phyloP scores from a whole-genome alignment of 2,329 filamentous ascomycete species.

The Biscogniauxia mediterranea region DNA sequence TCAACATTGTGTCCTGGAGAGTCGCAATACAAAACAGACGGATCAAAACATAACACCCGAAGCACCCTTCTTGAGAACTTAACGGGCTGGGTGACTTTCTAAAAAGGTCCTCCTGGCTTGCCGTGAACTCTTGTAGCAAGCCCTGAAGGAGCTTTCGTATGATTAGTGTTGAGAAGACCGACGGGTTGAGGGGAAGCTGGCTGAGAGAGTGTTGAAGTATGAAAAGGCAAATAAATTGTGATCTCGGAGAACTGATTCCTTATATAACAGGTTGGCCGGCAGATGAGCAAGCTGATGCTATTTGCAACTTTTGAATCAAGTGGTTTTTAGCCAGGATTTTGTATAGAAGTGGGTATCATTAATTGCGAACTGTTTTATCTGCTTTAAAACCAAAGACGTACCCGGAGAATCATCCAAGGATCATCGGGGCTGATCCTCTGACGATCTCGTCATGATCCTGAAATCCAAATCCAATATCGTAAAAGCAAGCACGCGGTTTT shows the following conservation, averaged over 20 bases:
- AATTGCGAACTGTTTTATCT: neutral
- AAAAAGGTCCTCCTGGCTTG: too few relatives aligned
- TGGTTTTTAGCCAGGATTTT: neutral
- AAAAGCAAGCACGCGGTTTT: neutral
- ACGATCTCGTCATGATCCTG: neutral
- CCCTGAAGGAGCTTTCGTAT: too few relatives aligned
- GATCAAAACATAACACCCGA: neutral
- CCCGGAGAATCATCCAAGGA: neutral
- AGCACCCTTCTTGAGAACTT: neutral
- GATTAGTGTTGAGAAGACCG: too few relatives aligned
- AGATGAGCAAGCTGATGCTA: neutral
- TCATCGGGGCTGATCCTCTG: neutral
- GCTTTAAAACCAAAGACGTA: neutral
- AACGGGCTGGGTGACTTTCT: neutral
- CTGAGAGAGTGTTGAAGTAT: too few relatives aligned
- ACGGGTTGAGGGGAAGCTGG: too few relatives aligned
- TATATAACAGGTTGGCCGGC: too few relatives aligned
- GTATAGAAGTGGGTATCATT: neutral
- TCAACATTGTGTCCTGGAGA: neutral
- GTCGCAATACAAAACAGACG: neutral
- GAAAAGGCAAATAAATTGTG: too few relatives aligned
- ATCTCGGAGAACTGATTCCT: too few relatives aligned
- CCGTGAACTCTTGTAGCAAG: too few relatives aligned
- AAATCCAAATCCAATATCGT: too few relatives aligned
- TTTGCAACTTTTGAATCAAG: neutral